These are phyloP conservation scores for Solanum hybrid DNA, from an alignment of 305 asterid genomes.

Conservation along the genomic window DNA sequence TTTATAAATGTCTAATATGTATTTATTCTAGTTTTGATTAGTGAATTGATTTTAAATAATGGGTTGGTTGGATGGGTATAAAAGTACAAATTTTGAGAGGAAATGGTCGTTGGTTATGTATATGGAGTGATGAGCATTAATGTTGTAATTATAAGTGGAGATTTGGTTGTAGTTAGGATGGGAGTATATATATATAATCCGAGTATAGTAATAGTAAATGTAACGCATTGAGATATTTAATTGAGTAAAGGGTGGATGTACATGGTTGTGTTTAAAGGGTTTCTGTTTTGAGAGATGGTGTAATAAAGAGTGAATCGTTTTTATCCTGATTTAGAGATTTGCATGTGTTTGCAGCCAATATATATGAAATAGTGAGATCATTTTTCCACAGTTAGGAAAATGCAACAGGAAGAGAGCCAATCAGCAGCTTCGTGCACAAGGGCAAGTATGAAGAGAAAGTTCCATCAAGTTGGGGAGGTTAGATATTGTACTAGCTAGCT, in stretches of 20 bases:
- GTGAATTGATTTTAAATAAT: background rate
- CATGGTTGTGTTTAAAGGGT: background rate
- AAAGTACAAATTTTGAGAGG: background rate
- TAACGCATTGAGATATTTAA: background rate
- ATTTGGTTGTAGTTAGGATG: background rate
- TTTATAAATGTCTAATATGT: background rate
- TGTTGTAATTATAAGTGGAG: background rate
- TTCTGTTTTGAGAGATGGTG: background rate
- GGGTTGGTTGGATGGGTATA: background rate
- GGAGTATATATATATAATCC: background rate
- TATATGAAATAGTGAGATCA: background rate
- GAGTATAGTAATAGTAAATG: background rate
- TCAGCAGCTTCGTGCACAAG: slow-evolving; percentile 4
- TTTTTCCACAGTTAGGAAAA: background rate
- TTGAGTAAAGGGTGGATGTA: background rate
- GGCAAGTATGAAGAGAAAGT: slow-evolving; percentile 29
- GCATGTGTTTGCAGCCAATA: background rate
- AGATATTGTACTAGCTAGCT: background rate
- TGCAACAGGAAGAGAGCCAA: background rate
- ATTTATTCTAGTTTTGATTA: background rate
- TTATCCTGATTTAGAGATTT: background rate
- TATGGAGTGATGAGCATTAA: background rate
- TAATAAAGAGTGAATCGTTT: background rate
- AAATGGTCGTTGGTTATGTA: background rate
- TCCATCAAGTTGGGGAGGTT: slow-evolving; percentile 10